Percentiles rank a stretch among this genome's conserved stretches.
Conservation (phyloP, 306 rosid species). For the Trichosanthes cucumerina region DNA sequence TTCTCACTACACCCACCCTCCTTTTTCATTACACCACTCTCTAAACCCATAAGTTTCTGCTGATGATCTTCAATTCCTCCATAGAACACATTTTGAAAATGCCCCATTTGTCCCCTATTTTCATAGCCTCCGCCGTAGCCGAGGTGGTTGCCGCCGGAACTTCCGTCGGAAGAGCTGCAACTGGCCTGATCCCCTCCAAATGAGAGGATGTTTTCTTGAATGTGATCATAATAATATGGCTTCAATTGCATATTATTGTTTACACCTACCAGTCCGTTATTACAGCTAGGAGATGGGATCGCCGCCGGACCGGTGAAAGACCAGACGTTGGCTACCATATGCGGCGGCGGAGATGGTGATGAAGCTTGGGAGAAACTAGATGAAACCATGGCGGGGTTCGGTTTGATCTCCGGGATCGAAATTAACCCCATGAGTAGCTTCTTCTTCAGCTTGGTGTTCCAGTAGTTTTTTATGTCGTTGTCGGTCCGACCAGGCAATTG, state of each 20-base stretch:
- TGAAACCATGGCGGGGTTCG: conserved; percentile 11
- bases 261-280: too few species aligned
- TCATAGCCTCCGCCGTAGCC: conserved; percentile 13
- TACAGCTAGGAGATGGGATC: not conserved
- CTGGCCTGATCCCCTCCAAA: conserved; percentile 47
- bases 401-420: conserved; percentile 24
- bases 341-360: not conserved
- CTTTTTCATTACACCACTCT: not conserved
- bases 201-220: conserved; percentile 20
- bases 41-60: not conserved
- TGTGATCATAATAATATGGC: conserved; percentile 17
- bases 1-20: not conserved
- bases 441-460: conserved; percentile 89
- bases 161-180: conserved; percentile 66
- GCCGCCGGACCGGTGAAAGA: not conserved
- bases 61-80: conserved; percentile 21
- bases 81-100: not conserved
- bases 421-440: conserved; percentile 38
- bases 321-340: not conserved
- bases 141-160: conserved; percentile 43
- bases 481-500: conserved; percentile 80
- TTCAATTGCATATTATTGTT: not conserved
- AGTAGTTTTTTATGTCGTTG: conserved; percentile 82
- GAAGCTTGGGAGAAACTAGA: not conserved
- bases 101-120: not conserved